Evolutionary conservation across 306 rosid genomes (phyloP).

Genomic region (Cicer yamashitae): DNA sequence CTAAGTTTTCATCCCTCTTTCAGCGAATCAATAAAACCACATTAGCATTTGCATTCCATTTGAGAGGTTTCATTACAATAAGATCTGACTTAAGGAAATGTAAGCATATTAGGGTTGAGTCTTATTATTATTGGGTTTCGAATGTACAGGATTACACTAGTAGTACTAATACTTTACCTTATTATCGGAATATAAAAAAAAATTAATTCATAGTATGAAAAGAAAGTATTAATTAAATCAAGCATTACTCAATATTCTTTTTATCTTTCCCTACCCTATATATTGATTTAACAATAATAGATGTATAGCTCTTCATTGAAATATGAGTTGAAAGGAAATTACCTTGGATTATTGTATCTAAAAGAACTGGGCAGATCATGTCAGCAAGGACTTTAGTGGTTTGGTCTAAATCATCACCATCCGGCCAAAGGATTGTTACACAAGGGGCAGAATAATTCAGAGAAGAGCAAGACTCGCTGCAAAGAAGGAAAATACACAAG

Average conservation of each 20-base stretch:
- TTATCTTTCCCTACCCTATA: conserved; percentile 8
- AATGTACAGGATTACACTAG: neutral
- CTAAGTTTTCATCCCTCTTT: too few species aligned
- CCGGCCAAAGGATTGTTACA: conserved; percentile 59
- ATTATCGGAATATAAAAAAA: neutral
- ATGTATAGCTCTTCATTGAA: neutral
- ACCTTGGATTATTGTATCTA: conserved; percentile 84
- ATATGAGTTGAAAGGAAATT: conserved; percentile 35
- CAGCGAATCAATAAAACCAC: too few species aligned
- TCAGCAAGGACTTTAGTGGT: conserved; percentile 58
- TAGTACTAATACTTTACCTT: neutral
- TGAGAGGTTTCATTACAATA: too few species aligned
- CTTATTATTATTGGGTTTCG: neutral
- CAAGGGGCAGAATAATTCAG: conserved; percentile 64
- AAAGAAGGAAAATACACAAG: conserved; percentile 46
- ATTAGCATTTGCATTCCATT: too few species aligned
- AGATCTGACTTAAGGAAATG: too few species aligned
- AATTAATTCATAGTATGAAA: conserved; percentile 7
- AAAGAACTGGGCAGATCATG: conserved; percentile 68
- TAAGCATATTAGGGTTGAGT: neutral
- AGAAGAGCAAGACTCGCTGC: conserved; percentile 73
- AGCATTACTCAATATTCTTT: conserved; percentile 9
- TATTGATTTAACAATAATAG: conserved; percentile 5
- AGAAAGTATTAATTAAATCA: conserved; percentile 6
- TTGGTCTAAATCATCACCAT: conserved; percentile 50